A percentile compares a stretch with the other conserved stretches of the same genome.
Evolutionary conservation across 495 filamentous ascomycete species (phyloP).

Genomic region (Durotheca rogersii): DNA sequence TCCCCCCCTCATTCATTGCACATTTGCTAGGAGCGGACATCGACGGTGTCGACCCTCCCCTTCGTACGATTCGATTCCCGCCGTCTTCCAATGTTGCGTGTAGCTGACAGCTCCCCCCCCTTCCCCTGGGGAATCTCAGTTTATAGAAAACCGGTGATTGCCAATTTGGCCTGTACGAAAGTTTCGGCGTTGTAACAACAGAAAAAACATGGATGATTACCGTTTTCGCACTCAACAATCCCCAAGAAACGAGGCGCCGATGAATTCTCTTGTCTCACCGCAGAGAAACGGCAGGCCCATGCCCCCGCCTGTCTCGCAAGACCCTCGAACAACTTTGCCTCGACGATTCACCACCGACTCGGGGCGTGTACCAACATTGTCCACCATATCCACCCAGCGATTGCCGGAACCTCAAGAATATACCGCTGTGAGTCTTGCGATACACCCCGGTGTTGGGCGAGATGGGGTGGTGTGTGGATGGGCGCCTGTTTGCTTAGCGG

Average conservation of each 20-base stretch:
- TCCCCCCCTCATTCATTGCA: slow-evolving; percentile 9
- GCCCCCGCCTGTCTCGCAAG: slow-evolving; percentile 57
- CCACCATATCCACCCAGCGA: slow-evolving; percentile 59
- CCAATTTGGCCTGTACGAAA: slow-evolving; percentile 51
- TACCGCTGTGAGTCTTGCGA: slow-evolving; percentile 43
- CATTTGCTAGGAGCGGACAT: neutral
- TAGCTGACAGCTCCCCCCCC: slow-evolving; percentile 15
- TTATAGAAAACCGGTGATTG: slow-evolving; percentile 39
- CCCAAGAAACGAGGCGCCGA: slow-evolving; percentile 67
- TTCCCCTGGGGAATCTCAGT: slow-evolving; percentile 22
- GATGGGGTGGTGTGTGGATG: neutral
- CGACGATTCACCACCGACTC: slow-evolving; percentile 93
- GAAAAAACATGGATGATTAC: slow-evolving; percentile 63
- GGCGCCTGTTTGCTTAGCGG: too few relatives aligned
- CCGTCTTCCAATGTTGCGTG: slow-evolving; percentile 1
- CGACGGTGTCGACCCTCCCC: neutral
- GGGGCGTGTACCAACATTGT: slow-evolving; percentile 79
- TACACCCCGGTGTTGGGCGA: slow-evolving; percentile 3
- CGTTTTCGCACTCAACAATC: slow-evolving; percentile 76
- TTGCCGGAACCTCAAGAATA: slow-evolving; percentile 46
- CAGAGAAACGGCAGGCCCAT: slow-evolving; percentile 64
- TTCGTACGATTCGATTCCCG: slow-evolving; percentile 17
- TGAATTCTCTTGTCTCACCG: slow-evolving; percentile 68
- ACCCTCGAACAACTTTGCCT: slow-evolving; percentile 71
- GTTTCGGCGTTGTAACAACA: slow-evolving; percentile 44